Evolutionary conservation across 495 filamentous ascomycete species (phyloP), one percentile per base, ranked within the genome.

Genomic region (Aspergillus mulundensis): DNA sequence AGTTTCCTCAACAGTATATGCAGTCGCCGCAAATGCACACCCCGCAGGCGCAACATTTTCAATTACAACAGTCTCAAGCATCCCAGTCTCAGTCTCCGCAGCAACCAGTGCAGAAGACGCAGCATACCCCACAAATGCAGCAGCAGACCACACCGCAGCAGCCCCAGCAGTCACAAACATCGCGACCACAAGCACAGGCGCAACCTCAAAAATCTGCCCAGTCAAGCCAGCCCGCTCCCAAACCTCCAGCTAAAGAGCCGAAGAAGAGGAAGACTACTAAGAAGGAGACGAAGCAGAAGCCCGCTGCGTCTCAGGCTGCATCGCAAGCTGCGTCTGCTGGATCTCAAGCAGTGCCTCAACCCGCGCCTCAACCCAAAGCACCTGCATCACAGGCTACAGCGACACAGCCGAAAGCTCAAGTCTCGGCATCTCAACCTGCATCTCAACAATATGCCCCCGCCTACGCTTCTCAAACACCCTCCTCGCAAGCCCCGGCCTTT

Each of bases 121-220:
- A 70, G 40, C 67, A 67, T 38, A 60, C 46, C 14, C 51, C 51
- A 5, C 46, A 47, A 20, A 23, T 41, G 28, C 46, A 41, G 16
- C 64, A 67, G n/a, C 62, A 57, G 57, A 8, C 25, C 8, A 28
- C 25, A 8, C 25, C 25, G 4, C 25, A 28, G 25, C 25, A 28
- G n/a, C n/a, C n/a, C n/a, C 59, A 61, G 36, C 45, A 64, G 16
- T 64, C 68, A 41, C 63, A 62, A 24, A 62, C 67, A 24, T 61
- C 67, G 32, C 69, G 64, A 47, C 42, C 59, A 3, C 66, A 70
- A 53, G 53, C 50, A 43, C 47, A 42, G 12, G 24, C 46, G 47
- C 40, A 47, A 54, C 23, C 47, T 42, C 36, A 50, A 30, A 47
- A 53, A 16, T 50, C 52, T 23, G 51, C 52, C 8, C 46, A 63